phyloP scores from a whole-genome alignment of 495 filamentous ascomycete genomes.

The Penicillium tannophilum region DNA sequence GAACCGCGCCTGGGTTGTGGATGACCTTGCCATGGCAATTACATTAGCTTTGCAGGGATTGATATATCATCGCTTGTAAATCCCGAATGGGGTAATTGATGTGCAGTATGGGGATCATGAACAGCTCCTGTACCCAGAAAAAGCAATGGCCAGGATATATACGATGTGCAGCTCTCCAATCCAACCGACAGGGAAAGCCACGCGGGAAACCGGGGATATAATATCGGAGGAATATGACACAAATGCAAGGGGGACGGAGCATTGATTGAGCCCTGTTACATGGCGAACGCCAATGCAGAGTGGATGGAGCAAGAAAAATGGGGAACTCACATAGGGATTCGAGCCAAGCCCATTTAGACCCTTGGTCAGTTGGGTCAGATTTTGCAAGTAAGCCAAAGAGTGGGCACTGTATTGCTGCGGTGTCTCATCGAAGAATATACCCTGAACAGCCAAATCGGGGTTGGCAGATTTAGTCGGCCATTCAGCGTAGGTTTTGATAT shows the following conservation, averaged over 20 bases:
- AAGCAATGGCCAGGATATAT: background rate
- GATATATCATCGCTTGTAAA: conserved; percentile 22
- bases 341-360: conserved; percentile 37
- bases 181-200: background rate
- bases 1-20: conserved; percentile 51
- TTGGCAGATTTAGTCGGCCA: conserved; percentile 45
- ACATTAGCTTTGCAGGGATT: conserved; percentile 14
- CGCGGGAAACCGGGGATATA: background rate
- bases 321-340: conserved; percentile 40
- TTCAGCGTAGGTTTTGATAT: conserved; percentile 50
- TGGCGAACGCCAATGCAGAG: conserved; percentile 1
- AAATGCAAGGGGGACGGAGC: background rate
- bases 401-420: conserved; percentile 42
- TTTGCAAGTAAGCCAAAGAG: conserved; percentile 39
- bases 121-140: background rate
- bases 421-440: conserved; percentile 54
- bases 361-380: conserved; percentile 40
- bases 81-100: conserved; percentile 12
- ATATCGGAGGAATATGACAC: background rate
- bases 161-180: conserved; percentile 1
- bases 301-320: conserved; percentile 10
- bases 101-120: background rate
- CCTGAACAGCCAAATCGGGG: conserved; percentile 40
- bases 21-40: conserved; percentile 37
- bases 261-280: background rate